These are phyloP conservation scores for Takashimella koratensis DNA, from an alignment of 1,284 basidiomycete species.

Conservation along the genomic window DNA sequence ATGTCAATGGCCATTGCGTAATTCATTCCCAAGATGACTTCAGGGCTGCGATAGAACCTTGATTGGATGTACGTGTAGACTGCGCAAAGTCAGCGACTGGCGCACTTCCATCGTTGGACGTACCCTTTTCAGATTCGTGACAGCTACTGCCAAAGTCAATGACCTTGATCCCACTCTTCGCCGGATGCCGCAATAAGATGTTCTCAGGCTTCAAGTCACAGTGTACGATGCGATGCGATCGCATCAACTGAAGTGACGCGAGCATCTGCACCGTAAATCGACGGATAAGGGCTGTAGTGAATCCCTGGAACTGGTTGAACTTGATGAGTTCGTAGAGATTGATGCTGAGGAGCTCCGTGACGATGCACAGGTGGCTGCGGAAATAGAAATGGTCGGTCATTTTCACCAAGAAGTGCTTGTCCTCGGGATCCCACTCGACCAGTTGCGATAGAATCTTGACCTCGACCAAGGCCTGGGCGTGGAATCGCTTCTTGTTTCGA, in stretches of 20 bases:
- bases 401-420: constrained; percentile 94
- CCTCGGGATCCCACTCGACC: constrained; percentile 95
- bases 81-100: constrained; percentile 41
- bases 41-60: constrained; percentile 95
- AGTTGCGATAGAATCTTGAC: constrained; percentile 97
- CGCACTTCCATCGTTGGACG: constrained; percentile 33
- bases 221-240: constrained; percentile 97
- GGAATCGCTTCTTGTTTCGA: constrained; percentile 98
- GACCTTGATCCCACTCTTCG: constrained; percentile 94
- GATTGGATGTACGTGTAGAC: constrained; percentile 99
- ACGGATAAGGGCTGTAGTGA: constrained; percentile 89
- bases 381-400: constrained; percentile 99
- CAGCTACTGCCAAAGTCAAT: constrained; percentile 99
- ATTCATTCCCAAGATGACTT: constrained; percentile 93
- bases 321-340: constrained; percentile 99
- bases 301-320: constrained; percentile 96
- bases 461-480: constrained; percentile 96
- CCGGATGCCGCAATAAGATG: constrained; percentile 87
- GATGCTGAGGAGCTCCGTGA: constrained; percentile 96
- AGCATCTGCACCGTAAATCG: constrained; percentile 97
- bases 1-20: constrained; percentile 94
- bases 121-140: constrained; percentile 97
- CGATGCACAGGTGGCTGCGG: constrained; percentile 95
- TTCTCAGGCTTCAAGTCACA: constrained; percentile 99
- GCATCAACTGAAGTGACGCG: constrained; percentile 83